Evolutionary conservation across 352 stramenopile species (phyloP).

Genomic region (Peronosclerospora sorghi): DNA sequence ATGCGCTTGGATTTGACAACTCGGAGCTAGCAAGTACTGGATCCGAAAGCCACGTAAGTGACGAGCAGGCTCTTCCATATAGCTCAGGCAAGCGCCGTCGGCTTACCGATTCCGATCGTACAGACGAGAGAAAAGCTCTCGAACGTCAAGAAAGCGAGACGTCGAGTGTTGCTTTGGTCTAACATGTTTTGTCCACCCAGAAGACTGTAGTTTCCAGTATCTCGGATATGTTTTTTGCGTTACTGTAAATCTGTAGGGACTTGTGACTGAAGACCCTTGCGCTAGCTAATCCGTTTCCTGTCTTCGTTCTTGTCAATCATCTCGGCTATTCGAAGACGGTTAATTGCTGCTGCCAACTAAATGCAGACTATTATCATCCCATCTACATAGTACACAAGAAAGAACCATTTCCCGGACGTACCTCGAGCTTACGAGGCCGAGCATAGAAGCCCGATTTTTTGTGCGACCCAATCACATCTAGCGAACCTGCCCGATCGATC

Average conservation of each 20-base stretch:
- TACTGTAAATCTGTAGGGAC: too few relatives aligned
- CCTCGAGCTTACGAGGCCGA: conserved; percentile 73
- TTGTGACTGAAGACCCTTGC: too few relatives aligned
- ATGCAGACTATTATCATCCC: conserved; percentile 3
- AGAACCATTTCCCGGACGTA: conserved; percentile 6
- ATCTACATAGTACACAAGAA: neutral
- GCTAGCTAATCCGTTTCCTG: too few relatives aligned
- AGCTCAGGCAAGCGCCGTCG: conserved; percentile 17
- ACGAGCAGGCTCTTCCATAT: conserved; percentile 8
- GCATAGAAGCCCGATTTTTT: conserved; percentile 67
- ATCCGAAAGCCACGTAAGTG: conserved; percentile 9
- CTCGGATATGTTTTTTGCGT: too few relatives aligned
- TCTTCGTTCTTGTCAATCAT: conserved; percentile 46
- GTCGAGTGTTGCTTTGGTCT: conserved; percentile 15
- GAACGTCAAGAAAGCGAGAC: conserved; percentile 7
- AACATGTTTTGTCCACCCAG: neutral
- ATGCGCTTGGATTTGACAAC: conserved; percentile 26
- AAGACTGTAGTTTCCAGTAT: too few relatives aligned
- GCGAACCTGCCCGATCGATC: conserved; percentile 45
- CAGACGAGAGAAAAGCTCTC: conserved; percentile 10
- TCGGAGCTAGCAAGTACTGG: conserved; percentile 10
- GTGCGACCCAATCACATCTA: conserved; percentile 48
- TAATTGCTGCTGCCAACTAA: conserved; percentile 81
- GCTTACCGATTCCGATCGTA: conserved; percentile 1
- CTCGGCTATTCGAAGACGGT: conserved; percentile 65